These are phyloP conservation scores for Dipodascus geniculatus DNA, from an alignment of 805 yeast species.

Conservation along the genomic window DNA sequence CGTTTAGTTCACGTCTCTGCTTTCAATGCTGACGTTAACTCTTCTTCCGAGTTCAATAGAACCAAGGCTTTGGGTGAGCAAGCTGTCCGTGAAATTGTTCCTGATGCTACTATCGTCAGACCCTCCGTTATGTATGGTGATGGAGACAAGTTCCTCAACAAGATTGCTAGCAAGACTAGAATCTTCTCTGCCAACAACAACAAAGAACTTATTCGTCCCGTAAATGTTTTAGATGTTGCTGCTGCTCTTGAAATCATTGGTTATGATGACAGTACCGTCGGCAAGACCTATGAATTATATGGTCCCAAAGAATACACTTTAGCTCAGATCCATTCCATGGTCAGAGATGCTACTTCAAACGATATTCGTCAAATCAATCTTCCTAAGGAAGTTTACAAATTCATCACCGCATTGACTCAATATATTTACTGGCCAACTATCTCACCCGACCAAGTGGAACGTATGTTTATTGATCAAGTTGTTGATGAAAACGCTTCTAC, in stretches of 20 bases:
- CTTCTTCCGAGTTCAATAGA: conserved; percentile 60
- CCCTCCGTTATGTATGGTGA: conserved; percentile 74
- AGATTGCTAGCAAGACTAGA: conserved; percentile 41
- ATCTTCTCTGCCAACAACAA: conserved; percentile 58
- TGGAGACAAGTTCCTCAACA: conserved; percentile 58
- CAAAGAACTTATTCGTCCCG: conserved; percentile 54
- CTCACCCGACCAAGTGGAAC: conserved; percentile 64
- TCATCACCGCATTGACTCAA: conserved; percentile 28
- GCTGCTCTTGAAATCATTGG: conserved; percentile 68
- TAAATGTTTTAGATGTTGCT: conserved; percentile 70
- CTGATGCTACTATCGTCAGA: conserved; percentile 74
- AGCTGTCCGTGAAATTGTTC: conserved; percentile 52
- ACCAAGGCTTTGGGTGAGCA: conserved; percentile 74
- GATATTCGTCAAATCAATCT: conserved; percentile 29
- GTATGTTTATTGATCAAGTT: conserved; percentile 56
- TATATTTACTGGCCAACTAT: conserved; percentile 35
- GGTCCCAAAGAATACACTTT: conserved; percentile 59
- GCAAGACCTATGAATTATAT: conserved; percentile 60
- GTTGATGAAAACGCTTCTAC: conserved; percentile 50
- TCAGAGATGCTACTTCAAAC: conserved; percentile 46
- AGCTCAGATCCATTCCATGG: conserved; percentile 56
- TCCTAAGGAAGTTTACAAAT: conserved; percentile 30
- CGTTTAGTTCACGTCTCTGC: conserved; percentile 70
- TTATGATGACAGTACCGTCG: conserved; percentile 68
- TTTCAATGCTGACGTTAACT: conserved; percentile 58